Percentiles rank a stretch among this genome's conserved stretches.
Evolutionary conservation across 768 basidiomycete genomes (phyloP).

Genomic region (Melanogaster broomeanus): DNA sequence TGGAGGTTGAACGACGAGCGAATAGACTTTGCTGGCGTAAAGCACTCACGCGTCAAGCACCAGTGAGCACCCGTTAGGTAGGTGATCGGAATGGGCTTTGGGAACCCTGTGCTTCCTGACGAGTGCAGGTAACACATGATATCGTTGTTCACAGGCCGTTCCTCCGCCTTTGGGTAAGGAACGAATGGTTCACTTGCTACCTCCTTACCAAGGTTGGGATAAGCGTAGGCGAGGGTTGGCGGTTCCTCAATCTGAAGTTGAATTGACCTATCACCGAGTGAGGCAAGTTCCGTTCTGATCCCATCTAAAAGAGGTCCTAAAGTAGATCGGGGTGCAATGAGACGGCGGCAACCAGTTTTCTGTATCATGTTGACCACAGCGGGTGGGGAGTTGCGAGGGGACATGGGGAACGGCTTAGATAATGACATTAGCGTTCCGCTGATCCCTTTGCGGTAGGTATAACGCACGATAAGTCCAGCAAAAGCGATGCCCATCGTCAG

Average conservation of each 20-base stretch:
- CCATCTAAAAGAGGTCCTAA: slow-evolving; percentile 32
- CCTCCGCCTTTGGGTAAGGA: slow-evolving; percentile 8
- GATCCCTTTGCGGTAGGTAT: background rate
- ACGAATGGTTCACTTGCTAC: background rate
- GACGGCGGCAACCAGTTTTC: slow-evolving; percentile 38
- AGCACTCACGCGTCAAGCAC: slow-evolving; percentile 35
- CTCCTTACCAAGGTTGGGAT: slow-evolving; percentile 9
- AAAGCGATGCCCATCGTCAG: slow-evolving; percentile 33
- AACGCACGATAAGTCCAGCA: slow-evolving; percentile 13
- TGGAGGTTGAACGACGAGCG: background rate
- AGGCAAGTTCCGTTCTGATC: slow-evolving; percentile 21
- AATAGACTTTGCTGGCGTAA: background rate
- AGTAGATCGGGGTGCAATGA: slow-evolving; percentile 37
- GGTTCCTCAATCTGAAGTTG: slow-evolving; percentile 15
- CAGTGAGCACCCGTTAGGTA: slow-evolving; percentile 33
- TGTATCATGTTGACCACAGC: slow-evolving; percentile 38
- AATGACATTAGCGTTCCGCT: background rate
- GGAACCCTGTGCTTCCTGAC: slow-evolving; percentile 51
- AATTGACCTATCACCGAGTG: background rate
- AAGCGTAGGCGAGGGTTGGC: slow-evolving; percentile 9
- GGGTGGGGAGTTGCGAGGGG: slow-evolving; percentile 37
- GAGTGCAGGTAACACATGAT: slow-evolving; percentile 45
- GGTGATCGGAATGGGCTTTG: slow-evolving; percentile 42
- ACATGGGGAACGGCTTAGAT: slow-evolving; percentile 37
- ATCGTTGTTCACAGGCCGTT: slow-evolving; percentile 11